Evolutionary conservation across 345 rosid genomes (phyloP).

Genomic region (Lumnitzera racemosa): DNA sequence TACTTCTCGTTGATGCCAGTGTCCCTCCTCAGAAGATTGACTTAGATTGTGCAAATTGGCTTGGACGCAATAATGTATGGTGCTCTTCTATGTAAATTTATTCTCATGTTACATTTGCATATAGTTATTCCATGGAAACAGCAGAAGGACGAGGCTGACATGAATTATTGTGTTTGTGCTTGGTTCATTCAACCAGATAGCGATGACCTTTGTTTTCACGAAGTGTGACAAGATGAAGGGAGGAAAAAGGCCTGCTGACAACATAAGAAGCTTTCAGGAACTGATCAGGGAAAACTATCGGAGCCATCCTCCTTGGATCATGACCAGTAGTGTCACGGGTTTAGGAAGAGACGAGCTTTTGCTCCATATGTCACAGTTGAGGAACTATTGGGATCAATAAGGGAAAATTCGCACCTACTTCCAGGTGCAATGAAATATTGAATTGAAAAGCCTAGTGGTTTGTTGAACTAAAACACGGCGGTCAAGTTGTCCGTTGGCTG

Average conservation of each 20-base stretch:
- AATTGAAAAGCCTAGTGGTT: no score
- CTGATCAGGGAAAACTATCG: slow-evolving; percentile 49
- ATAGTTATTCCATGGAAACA: not conserved
- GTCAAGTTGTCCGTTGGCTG: no score
- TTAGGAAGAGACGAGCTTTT: slow-evolving; percentile 92
- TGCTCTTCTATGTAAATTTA: not conserved
- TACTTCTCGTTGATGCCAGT: slow-evolving; percentile 84
- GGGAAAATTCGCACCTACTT: not conserved
- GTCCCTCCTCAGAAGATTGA: slow-evolving; percentile 91
- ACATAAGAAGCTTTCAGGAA: slow-evolving; percentile 64
- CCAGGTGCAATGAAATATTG: no score
- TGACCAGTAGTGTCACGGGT: slow-evolving; percentile 85
- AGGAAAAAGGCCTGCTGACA: slow-evolving; percentile 80
- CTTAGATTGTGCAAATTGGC: slow-evolving; percentile 95
- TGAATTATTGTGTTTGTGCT: not conserved
- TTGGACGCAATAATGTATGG: slow-evolving; percentile 74
- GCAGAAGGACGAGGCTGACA: not conserved
- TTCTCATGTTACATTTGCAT: not conserved
- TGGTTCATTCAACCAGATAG: slow-evolving; percentile 41
- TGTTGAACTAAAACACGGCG: no score
- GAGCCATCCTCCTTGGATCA: slow-evolving; percentile 80
- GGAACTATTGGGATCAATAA: slow-evolving; percentile 38
- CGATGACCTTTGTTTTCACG: slow-evolving; percentile 79
- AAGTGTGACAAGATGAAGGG: slow-evolving; percentile 85
- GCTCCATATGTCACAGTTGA: slow-evolving; percentile 74